A percentile compares a stretch with the other conserved stretches of the same genome.
Conservation (phyloP, 371 early-diverging fungal species). For the Mortierella sp. region DNA sequence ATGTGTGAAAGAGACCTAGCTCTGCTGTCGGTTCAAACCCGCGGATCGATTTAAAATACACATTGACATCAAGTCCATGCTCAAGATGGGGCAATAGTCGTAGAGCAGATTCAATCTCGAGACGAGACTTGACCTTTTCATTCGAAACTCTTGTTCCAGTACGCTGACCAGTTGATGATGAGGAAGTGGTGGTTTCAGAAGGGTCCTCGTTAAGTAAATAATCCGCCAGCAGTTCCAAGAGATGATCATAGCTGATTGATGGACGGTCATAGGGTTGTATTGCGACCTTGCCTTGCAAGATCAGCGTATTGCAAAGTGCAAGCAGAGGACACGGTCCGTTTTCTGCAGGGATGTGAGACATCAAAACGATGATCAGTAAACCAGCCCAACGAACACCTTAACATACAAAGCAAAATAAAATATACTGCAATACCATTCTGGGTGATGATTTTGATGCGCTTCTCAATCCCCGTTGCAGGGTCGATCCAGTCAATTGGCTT, state of each 20-base stretch:
- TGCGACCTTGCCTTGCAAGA: slow-evolving; percentile 80
- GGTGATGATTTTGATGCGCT: slow-evolving; percentile 76
- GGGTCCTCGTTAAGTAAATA: slow-evolving; percentile 62
- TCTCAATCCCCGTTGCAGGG: slow-evolving; percentile 51
- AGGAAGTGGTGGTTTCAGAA: slow-evolving; percentile 9
- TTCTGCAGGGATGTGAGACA: slow-evolving; percentile 51
- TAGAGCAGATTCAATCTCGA: slow-evolving; percentile 59
- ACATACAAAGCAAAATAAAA: not conserved
- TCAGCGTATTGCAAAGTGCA: slow-evolving; percentile 87
- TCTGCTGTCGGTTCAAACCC: slow-evolving; percentile 84
- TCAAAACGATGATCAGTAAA: slow-evolving; percentile 2
- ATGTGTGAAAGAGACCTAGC: slow-evolving; percentile 83
- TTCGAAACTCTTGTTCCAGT: slow-evolving; percentile 28
- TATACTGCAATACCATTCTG: slow-evolving; percentile 74
- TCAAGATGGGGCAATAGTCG: slow-evolving; percentile 65
- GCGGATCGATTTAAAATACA: slow-evolving; percentile 79
- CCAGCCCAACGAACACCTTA: not conserved
- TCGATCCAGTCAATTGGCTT: slow-evolving; percentile 78
- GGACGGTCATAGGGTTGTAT: slow-evolving; percentile 70
- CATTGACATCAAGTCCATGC: slow-evolving; percentile 85
- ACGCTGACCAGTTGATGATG: slow-evolving; percentile 18
- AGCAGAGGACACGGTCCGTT: slow-evolving; percentile 95
- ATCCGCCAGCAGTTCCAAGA: slow-evolving; percentile 83
- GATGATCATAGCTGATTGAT: slow-evolving; percentile 74
- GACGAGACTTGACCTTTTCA: slow-evolving; percentile 29